These are phyloP conservation scores for Acacia confusa DNA, from an alignment of 306 rosid species.

Conservation along the genomic window DNA sequence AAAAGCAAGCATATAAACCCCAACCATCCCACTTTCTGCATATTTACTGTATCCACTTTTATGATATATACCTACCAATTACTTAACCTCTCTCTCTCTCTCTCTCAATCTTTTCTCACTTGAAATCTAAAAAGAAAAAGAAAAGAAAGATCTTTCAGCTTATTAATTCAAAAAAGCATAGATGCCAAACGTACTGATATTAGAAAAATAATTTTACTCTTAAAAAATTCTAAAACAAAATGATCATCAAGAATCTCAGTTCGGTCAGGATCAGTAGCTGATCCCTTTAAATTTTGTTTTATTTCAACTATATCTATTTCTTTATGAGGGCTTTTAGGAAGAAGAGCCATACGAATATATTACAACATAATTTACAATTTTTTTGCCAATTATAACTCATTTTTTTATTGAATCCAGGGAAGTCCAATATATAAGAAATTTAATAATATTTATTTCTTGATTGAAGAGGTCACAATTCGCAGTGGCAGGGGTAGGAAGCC, in stretches of 20 bases:
- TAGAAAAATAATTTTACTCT: not conserved
- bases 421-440: not conserved
- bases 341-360: not conserved
- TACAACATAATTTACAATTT: too few relatives aligned
- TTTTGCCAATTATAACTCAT: not conserved
- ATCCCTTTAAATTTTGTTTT: not conserved
- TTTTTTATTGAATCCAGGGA: not conserved
- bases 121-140: not conserved
- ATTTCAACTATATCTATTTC: not conserved
- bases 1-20: conserved; percentile 13
- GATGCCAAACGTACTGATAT: conserved; percentile 11
- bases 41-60: conserved; percentile 20
- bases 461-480: conserved; percentile 21
- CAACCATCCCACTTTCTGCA: conserved; percentile 14
- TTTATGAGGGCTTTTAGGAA: not conserved
- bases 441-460: conserved; percentile 9
- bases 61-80: conserved; percentile 9
- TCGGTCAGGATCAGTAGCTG: not conserved
- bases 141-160: not conserved
- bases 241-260: not conserved
- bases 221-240: not conserved
- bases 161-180: conserved; percentile 23
- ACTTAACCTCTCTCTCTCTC: not conserved
- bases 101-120: not conserved
- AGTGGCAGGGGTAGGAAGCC: conserved; percentile 1